Evolutionary conservation across 306 rosid genomes (phyloP), one percentile per base, ranked within the genome.

Genomic region (Pyrus communis): DNA sequence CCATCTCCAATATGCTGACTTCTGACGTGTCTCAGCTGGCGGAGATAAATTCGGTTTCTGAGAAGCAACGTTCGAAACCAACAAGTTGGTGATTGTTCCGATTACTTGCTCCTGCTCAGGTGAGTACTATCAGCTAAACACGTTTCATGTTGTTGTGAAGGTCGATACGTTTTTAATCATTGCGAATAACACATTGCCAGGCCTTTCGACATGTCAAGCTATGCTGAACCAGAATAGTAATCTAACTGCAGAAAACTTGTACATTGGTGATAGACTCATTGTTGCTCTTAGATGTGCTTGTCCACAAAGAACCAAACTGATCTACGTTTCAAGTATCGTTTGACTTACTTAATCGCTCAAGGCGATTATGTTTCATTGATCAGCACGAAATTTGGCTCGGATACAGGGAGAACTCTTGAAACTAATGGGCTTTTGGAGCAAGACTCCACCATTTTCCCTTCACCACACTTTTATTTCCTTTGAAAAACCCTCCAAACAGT

Each of bases 221-320:
- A 43, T 95, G 69, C 4, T 28, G 66, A 2, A 81, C n/a, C 84
- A 95, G 62, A 89, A 82, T 45, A 35, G 61, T 11, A 74, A 80
- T 69, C 78, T 72, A 35, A 45, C 31, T 14, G 57, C 59, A 3
- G 14, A 30, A 23, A 10, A 54, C 46, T 11, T 90, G n/a, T 19
- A 2, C 43, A 0, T 69, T 17, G 97, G 96, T 54, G 75, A 78
- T 31, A 74, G 55, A 33, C 68, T 95, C 25, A 62, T 2, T 31
- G 88, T 90, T 77, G 96, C 97, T 82, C 97, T 95, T 75, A 84
- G 97, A 86, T 95, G 98, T 70, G 97, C 97, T 83, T 92, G 98
- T 82, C 97, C 60, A 86, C 98, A 11, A 85, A 84, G 84, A 92
- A 88, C 45, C 97, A 90, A 85, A 89, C 79, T 21, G 80, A 87